phyloP scores from a whole-genome alignment of 495 filamentous ascomycete genomes.

The Aspergillus taichungensis region DNA sequence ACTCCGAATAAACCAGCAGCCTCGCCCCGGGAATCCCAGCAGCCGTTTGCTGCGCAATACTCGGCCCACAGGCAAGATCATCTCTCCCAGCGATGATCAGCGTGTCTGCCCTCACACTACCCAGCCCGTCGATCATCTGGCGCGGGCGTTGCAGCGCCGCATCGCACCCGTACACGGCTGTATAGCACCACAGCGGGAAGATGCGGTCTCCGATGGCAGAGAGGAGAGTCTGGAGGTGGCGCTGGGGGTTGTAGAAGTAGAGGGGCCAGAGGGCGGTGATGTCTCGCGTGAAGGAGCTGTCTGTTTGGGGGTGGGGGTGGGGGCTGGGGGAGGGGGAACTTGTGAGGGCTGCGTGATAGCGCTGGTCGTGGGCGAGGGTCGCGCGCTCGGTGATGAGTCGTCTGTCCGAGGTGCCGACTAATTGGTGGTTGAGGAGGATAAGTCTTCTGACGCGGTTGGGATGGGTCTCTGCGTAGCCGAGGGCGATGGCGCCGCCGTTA shows the following conservation, averaged over 20 bases:
- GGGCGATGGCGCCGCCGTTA: conserved; percentile 16
- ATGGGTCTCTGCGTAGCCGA: conserved; percentile 15
- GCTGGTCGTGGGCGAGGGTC: too few species aligned
- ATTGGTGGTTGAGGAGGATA: conserved; percentile 10
- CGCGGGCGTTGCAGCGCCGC: background rate
- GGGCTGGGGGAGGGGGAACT: too few species aligned
- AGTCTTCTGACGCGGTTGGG: conserved; percentile 10
- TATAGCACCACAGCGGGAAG: conserved; percentile 8
- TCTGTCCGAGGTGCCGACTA: conserved; percentile 8
- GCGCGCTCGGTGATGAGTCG: too few species aligned
- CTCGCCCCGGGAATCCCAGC: conserved; percentile 2
- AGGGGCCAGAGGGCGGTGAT: conserved; percentile 11
- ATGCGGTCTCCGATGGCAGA: conserved; percentile 2
- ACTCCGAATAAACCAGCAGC: conserved; percentile 9
- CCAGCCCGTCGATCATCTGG: conserved; percentile 9
- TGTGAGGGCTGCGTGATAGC: too few species aligned
- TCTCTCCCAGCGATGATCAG: conserved; percentile 11
- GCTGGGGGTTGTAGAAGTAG: conserved; percentile 11
- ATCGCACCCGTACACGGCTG: conserved; percentile 9
- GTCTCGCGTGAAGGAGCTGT: conserved; percentile 4
- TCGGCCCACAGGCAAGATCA: conserved; percentile 12
- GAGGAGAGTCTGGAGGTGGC: conserved; percentile 3
- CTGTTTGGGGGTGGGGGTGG: background rate
- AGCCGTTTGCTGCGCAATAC: conserved; percentile 5
- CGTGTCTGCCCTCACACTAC: conserved; percentile 10